Conservation (phyloP, 2,329 filamentous ascomycete species). For the Colletotrichum sublineola region DNA sequence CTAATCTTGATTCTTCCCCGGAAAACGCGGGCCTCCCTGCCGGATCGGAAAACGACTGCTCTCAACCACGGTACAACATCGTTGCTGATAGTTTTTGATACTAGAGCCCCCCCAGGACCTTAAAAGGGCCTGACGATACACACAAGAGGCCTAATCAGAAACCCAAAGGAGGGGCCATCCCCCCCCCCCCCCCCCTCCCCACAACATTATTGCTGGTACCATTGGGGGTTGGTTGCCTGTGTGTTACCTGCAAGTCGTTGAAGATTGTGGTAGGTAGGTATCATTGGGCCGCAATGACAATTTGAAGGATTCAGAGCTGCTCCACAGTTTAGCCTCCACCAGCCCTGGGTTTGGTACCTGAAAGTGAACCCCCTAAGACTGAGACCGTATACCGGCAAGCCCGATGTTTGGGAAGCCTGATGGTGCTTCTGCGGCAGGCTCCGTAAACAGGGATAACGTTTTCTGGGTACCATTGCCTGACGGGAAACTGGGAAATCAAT, state of each 20-base stretch:
- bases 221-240: background rate
- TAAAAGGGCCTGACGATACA: background rate
- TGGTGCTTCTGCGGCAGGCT: too few species aligned
- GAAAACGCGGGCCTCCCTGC: background rate
- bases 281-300: background rate
- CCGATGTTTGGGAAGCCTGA: too few species aligned
- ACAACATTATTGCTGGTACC: background rate
- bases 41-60: background rate
- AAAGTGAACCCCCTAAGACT: background rate
- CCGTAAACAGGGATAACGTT: background rate
- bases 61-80: too few species aligned
- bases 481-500: background rate
- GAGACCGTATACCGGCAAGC: too few species aligned
- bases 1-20: constrained; percentile 13
- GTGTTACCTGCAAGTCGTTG: background rate
- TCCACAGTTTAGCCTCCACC: constrained; percentile 3
- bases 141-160: background rate
- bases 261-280: background rate
- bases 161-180: background rate
- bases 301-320: background rate
- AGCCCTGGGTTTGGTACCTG: background rate
- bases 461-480: too few species aligned
- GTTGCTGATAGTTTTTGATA: too few species aligned
- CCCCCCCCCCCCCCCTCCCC: background rate
- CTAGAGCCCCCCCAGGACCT: background rate